Evolutionary conservation across 257 asterid genomes (phyloP), one percentile per base, ranked within the genome.

Genomic region (Petunia secreta): DNA sequence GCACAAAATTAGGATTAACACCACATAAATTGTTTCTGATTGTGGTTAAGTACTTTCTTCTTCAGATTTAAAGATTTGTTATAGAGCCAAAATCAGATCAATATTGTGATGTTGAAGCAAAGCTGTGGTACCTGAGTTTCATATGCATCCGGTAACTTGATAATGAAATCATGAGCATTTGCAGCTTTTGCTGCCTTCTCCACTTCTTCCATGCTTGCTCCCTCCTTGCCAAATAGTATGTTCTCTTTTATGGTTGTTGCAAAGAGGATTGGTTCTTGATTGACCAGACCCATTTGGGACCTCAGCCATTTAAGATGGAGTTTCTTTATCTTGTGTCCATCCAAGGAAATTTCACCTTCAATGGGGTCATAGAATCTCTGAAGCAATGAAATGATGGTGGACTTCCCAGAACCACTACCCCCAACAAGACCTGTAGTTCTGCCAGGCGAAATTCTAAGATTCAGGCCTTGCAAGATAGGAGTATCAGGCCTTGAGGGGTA

Each of bases 241-340:
- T 93, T 93, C 68, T 93, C 95, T 81, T 84, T 87, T 39, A 93
- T 90, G 38, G 97, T 86, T 67, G 97, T 93, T 77, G 97, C 97
- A 68, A 93, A 93, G 43, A 93, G 93, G 75, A 93, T 86, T 6
- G 97, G 97, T 76, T 93, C 97, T 86, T 93, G 97, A 86, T 89
- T 93, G 43, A 93, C 97, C 82, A 93, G 82, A 10, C 97, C 97
- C 92, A 93, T 88, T 66, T 91, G 95, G 55, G 97, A 91, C 74
- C 97, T 90, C 81, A 91, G 37, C 97, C 97, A 93, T 79, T 90
- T 91, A 75, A 93, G 90, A 86, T 93, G 97, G 11, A 93, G 87
- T 85, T 85, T 82, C 80, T 88, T 90, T 79, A 93, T 93, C 79
- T 89, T 91, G 87, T 93, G 75, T 10, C 97, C 97, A 63, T 93